Conservation (phyloP, 2,329 filamentous ascomycete genomes). For the Ophiostoma sp. region DNA sequence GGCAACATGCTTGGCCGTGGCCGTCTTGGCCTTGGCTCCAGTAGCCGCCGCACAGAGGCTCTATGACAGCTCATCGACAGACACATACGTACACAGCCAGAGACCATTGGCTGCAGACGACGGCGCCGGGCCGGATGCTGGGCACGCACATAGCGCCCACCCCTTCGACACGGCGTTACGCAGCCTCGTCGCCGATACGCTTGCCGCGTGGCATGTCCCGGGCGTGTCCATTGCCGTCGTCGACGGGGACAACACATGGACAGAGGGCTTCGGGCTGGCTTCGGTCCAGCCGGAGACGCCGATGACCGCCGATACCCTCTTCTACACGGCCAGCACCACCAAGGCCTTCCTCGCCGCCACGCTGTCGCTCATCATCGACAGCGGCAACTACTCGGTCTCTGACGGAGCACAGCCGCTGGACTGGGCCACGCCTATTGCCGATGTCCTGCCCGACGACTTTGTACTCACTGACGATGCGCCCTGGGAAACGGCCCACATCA, state of each 20-base stretch:
- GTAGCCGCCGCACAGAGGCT: conserved; percentile 4
- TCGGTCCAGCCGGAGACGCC: conserved; percentile 35
- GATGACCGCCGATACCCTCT: conserved; percentile 45
- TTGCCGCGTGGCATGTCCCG: conserved; percentile 41
- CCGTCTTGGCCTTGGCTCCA: not conserved
- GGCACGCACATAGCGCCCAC: not conserved
- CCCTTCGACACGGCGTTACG: conserved; percentile 24
- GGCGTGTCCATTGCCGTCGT: conserved; percentile 46
- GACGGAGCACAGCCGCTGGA: conserved; percentile 29
- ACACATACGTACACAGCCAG: not conserved
- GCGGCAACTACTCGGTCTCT: conserved; percentile 34
- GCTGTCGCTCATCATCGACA: conserved; percentile 44
- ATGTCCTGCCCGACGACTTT: conserved; percentile 47
- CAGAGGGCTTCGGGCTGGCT: conserved; percentile 41
- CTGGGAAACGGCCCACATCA: conserved; percentile 42
- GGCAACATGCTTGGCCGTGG: not conserved
- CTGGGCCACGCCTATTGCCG: conserved; percentile 43
- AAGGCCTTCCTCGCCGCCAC: conserved; percentile 49
- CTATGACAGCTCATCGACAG: not conserved
- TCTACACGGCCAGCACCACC: conserved; percentile 49
- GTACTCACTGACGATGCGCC: conserved; percentile 37
- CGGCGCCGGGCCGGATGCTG: not conserved
- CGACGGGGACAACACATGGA: conserved; percentile 40
- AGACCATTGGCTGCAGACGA: not conserved
- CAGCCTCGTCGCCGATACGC: conserved; percentile 21